phyloP scores from a whole-genome alignment of 139 green algal genomes.

The Limnomonas spitsbergensis region DNA sequence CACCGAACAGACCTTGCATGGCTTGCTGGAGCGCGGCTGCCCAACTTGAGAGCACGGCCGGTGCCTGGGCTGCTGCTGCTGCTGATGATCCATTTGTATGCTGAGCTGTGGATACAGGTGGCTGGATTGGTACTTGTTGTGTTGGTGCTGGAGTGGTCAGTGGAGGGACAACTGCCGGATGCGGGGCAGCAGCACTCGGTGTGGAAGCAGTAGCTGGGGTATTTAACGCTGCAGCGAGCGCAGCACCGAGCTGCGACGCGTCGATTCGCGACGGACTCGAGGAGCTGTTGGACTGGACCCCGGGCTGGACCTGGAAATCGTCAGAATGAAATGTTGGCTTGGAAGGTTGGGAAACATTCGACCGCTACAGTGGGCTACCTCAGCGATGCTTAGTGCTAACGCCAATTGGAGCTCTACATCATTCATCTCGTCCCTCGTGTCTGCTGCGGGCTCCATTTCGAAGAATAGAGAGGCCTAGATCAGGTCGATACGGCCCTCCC shows the following conservation, averaged over 20 bases:
- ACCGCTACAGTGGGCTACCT: neutral
- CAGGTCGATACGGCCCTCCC: too few species aligned
- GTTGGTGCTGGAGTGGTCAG: neutral
- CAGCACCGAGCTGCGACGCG: neutral
- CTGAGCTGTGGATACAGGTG: neutral
- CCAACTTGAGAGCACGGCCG: neutral
- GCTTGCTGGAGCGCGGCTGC: conserved; percentile 6
- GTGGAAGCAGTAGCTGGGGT: neutral
- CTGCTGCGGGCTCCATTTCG: neutral
- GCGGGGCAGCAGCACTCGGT: neutral
- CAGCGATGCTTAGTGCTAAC: neutral
- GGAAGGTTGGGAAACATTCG: neutral
- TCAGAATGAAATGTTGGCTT: neutral
- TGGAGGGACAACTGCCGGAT: too few species aligned
- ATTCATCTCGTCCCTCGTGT: neutral
- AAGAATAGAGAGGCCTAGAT: too few species aligned
- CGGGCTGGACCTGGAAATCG: neutral
- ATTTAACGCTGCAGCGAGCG: neutral
- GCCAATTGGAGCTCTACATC: conserved; percentile 8
- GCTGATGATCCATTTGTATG: neutral
- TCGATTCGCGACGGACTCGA: too few species aligned
- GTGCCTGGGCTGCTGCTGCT: neutral
- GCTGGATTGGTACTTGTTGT: neutral
- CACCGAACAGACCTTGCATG: conserved; percentile 3
- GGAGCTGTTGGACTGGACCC: too few species aligned